These are phyloP conservation scores for Clonostachys rhizophaga DNA, from an alignment of 2,329 filamentous ascomycete species.

Conservation along the genomic window DNA sequence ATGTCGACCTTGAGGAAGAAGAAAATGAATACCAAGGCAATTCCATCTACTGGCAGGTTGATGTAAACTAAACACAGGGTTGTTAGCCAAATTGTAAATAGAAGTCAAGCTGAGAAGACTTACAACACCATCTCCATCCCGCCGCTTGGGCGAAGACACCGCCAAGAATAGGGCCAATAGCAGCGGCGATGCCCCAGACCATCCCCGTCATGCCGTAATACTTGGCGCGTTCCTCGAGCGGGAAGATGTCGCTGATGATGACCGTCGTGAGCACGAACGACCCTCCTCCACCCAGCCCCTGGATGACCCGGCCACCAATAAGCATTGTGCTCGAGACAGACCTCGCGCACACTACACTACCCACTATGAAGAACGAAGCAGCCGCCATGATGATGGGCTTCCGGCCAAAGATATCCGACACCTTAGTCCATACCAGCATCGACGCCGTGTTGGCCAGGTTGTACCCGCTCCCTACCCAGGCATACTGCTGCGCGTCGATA, in stretches of 20 bases:
- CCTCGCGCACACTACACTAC: slow-evolving; percentile 24
- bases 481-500: slow-evolving; percentile 64
- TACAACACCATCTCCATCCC: slow-evolving; percentile 43
- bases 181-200: slow-evolving; percentile 49
- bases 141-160: slow-evolving; percentile 41
- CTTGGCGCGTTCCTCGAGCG: slow-evolving; percentile 20
- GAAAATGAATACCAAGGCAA: slow-evolving; percentile 26
- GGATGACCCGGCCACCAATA: slow-evolving; percentile 22
- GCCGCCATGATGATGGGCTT: slow-evolving; percentile 29
- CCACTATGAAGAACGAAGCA: slow-evolving; percentile 26
- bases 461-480: slow-evolving; percentile 74
- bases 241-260: slow-evolving; percentile 27
- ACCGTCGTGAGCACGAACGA: slow-evolving; percentile 28
- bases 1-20: slow-evolving; percentile 46
- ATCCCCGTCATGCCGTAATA: slow-evolving; percentile 53
- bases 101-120: slow-evolving; percentile 30
- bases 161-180: slow-evolving; percentile 41
- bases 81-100: slow-evolving; percentile 57
- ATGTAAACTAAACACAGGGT: slow-evolving; percentile 25
- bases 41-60: slow-evolving; percentile 32
- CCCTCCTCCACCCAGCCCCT: slow-evolving; percentile 29
- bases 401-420: slow-evolving; percentile 34
- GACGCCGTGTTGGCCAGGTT: slow-evolving; percentile 64
- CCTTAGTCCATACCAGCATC: slow-evolving; percentile 65
- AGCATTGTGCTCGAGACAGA: slow-evolving; percentile 23